A percentile compares a stretch with the other conserved stretches of the same genome.
Evolutionary conservation across 768 basidiomycete species (phyloP).

Genomic region (Hydnum rufescens): DNA sequence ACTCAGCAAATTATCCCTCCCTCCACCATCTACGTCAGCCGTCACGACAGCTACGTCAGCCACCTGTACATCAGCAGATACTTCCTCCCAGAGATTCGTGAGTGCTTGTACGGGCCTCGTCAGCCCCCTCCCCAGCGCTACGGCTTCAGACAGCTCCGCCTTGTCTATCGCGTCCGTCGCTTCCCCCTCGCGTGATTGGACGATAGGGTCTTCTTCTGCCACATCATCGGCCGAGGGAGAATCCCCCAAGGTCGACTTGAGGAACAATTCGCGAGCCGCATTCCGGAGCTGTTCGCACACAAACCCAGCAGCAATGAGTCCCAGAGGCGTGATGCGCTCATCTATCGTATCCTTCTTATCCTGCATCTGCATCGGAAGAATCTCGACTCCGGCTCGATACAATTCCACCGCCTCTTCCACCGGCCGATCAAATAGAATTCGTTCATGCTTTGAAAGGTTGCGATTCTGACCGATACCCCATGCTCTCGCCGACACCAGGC

Average conservation of each 20-base stretch:
- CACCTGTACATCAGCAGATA: background rate
- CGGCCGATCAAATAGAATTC: background rate
- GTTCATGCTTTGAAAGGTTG: background rate
- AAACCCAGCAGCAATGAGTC: background rate
- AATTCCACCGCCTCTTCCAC: background rate
- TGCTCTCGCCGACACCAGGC: conserved; percentile 25
- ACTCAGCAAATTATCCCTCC: background rate
- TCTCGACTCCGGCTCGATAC: conserved; percentile 1
- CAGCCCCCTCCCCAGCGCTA: background rate
- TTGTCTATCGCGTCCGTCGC: background rate
- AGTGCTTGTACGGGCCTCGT: background rate
- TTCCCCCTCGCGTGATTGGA: background rate
- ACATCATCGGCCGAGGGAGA: background rate
- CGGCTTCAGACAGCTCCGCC: background rate
- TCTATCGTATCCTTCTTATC: conserved; percentile 3
- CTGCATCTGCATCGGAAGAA: conserved; percentile 24
- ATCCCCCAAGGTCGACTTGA: background rate
- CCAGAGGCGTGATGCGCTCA: background rate
- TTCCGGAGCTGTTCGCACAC: background rate
- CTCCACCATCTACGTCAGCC: background rate
- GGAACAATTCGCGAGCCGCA: background rate
- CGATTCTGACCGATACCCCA: conserved; percentile 22
- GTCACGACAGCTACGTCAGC: background rate
- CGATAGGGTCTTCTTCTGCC: background rate
- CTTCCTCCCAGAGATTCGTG: background rate